Conservation (phyloP, 495 filamentous ascomycete genomes). For the Podospora tetraspora region DNA sequence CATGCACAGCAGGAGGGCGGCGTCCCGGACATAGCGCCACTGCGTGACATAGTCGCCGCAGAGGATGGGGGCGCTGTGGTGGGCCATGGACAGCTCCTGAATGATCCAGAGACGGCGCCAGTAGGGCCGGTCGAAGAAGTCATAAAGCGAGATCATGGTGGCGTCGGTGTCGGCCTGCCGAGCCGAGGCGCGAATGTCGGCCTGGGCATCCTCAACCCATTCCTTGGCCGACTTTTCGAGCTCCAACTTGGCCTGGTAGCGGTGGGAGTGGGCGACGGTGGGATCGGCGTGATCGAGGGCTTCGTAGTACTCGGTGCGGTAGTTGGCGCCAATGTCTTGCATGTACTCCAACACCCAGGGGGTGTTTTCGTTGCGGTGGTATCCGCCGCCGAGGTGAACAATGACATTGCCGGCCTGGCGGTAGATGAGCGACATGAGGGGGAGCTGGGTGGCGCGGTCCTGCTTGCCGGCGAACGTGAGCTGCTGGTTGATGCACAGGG, state of each 20-base stretch:
- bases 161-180: not conserved
- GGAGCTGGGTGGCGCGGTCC: slow-evolving; percentile 15
- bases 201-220: not conserved
- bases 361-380: slow-evolving; percentile 19
- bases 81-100: slow-evolving; percentile 9
- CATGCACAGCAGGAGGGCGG: not conserved
- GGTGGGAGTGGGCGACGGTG: not conserved
- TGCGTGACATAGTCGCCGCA: slow-evolving; percentile 1
- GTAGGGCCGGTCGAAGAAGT: slow-evolving; percentile 6
- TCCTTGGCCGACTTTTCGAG: not conserved
- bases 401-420: slow-evolving; percentile 26
- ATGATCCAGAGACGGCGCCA: slow-evolving; percentile 12
- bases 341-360: slow-evolving; percentile 7
- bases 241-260: not conserved
- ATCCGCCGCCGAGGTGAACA: slow-evolving; percentile 35
- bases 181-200: not conserved
- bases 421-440: slow-evolving; percentile 33
- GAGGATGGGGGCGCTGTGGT: not conserved
- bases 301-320: slow-evolving; percentile 2
- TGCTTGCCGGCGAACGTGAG: slow-evolving; percentile 8
- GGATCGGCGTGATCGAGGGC: not conserved
- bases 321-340: not conserved
- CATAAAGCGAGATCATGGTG: slow-evolving; percentile 1
- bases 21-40: not conserved
- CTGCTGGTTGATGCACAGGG: slow-evolving; percentile 4